Evolutionary conservation across 2,329 filamentous ascomycete species (phyloP).

Genomic region (Aureobasidium zeae): DNA sequence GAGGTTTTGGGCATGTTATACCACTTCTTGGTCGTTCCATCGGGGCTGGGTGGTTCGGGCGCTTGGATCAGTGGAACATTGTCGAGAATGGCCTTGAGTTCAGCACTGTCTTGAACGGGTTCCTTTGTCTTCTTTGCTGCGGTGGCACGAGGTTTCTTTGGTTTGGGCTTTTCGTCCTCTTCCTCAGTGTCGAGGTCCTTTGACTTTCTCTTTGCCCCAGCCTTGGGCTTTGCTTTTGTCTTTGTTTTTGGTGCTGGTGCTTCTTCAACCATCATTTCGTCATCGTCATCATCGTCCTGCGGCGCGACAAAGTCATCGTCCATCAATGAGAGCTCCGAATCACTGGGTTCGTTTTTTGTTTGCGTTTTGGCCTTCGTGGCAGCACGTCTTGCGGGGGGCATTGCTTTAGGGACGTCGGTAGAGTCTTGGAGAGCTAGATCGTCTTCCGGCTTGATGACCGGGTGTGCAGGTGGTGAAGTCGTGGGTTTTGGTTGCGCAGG

Average conservation of each 20-base stretch:
- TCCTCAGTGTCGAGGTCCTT: conserved; percentile 47
- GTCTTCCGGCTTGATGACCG: conserved; percentile 30
- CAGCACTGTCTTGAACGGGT: conserved; percentile 56
- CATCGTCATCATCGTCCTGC: conserved; percentile 33
- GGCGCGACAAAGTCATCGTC: conserved; percentile 38
- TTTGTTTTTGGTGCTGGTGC: conserved; percentile 33
- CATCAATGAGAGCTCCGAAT: too few relatives aligned
- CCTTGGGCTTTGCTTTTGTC: conserved; percentile 26
- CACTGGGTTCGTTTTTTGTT: too few relatives aligned
- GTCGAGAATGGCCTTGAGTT: conserved; percentile 76
- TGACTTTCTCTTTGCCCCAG: conserved; percentile 48
- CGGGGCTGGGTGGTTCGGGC: conserved; percentile 64
- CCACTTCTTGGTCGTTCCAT: conserved; percentile 63
- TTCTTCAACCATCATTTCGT: conserved; percentile 32
- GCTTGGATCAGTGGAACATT: conserved; percentile 74
- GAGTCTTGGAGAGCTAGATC: conserved; percentile 30
- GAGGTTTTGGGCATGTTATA: conserved; percentile 53
- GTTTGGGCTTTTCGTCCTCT: conserved; percentile 36
- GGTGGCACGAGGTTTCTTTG: conserved; percentile 28
- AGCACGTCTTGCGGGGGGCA: conserved; percentile 30
- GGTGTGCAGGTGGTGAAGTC: conserved; percentile 19
- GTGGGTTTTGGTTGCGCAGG: conserved; percentile 11
- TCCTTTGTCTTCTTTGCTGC: conserved; percentile 52
- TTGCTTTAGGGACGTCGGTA: conserved; percentile 21
- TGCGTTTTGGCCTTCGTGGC: conserved; percentile 24